phyloP scores from a whole-genome alignment of 2,329 filamentous ascomycete genomes.

The Polychaeton citri region DNA sequence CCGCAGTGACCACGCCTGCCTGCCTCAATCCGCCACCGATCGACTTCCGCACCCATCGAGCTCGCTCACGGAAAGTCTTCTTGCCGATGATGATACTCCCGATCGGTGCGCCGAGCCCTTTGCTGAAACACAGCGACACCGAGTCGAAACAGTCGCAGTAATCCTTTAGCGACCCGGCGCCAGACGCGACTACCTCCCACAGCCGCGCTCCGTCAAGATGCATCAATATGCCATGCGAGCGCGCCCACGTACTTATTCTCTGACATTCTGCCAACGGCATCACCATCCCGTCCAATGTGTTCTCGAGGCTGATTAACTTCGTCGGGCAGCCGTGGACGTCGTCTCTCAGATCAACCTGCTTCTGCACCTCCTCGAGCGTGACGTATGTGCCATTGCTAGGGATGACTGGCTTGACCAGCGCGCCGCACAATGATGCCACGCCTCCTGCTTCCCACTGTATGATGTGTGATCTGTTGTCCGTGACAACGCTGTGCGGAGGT shows the following conservation, averaged over 20 bases:
- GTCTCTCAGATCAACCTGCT: slow-evolving; percentile 51
- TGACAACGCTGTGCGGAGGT: slow-evolving; percentile 69
- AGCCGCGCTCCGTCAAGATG: slow-evolving; percentile 70
- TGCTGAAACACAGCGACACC: slow-evolving; percentile 66
- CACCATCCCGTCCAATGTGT: slow-evolving; percentile 68
- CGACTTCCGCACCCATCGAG: slow-evolving; percentile 65
- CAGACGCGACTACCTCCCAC: slow-evolving; percentile 67
- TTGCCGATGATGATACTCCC: slow-evolving; percentile 58
- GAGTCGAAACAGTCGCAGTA: slow-evolving; percentile 60
- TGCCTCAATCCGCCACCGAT: slow-evolving; percentile 71
- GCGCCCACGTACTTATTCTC: slow-evolving; percentile 56
- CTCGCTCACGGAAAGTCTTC: slow-evolving; percentile 47
- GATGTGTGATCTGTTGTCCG: slow-evolving; percentile 69
- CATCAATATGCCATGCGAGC: slow-evolving; percentile 48
- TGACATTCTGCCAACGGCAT: slow-evolving; percentile 61
- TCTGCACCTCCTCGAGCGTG: slow-evolving; percentile 62
- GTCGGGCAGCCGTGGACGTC: slow-evolving; percentile 72
- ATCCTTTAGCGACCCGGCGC: slow-evolving; percentile 52
- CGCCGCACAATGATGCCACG: slow-evolving; percentile 57
- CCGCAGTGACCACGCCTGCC: slow-evolving; percentile 60
- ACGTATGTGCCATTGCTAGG: slow-evolving; percentile 61
- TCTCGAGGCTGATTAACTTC: slow-evolving; percentile 69
- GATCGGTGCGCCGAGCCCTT: slow-evolving; percentile 69
- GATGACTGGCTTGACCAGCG: slow-evolving; percentile 51
- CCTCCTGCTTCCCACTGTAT: slow-evolving; percentile 56